Evolutionary conservation across 345 rosid genomes (phyloP).

Genomic region (Sisymbrium altissimum): DNA sequence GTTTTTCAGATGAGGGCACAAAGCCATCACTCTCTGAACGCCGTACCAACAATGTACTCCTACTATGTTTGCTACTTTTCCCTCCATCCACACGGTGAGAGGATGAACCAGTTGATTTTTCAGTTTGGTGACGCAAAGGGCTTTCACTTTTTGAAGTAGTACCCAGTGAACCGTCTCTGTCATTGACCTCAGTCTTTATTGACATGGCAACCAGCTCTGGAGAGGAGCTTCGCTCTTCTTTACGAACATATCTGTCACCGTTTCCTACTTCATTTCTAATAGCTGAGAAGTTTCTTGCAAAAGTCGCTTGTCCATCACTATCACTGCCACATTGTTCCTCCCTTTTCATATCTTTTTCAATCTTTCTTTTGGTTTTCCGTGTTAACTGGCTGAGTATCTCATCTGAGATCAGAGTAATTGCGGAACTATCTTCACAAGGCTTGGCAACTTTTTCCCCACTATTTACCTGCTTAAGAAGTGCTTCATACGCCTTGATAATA

Average conservation of each 20-base stretch:
- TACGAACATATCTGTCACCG: slow-evolving; percentile 52
- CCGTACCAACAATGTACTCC: slow-evolving; percentile 67
- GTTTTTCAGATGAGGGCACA: slow-evolving; percentile 58
- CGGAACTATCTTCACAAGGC: slow-evolving; percentile 40
- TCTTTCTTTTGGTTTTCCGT: slow-evolving; percentile 69
- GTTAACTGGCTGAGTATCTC: slow-evolving; percentile 65
- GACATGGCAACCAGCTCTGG: slow-evolving; percentile 48
- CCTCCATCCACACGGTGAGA: slow-evolving; percentile 52
- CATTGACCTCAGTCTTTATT: slow-evolving; percentile 42
- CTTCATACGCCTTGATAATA: slow-evolving; percentile 89
- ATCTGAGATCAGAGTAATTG: slow-evolving; percentile 60
- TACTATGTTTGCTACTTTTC: slow-evolving; percentile 60
- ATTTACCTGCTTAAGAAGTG: slow-evolving; percentile 62
- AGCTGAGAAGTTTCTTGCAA: slow-evolving; percentile 33
- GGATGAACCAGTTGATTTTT: slow-evolving; percentile 38
- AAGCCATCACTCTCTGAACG: slow-evolving; percentile 55
- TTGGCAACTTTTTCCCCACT: slow-evolving; percentile 46
- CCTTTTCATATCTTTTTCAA: slow-evolving; percentile 52
- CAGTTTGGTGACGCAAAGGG: slow-evolving; percentile 25
- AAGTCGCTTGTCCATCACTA: slow-evolving; percentile 37
- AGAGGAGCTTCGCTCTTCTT: slow-evolving; percentile 64
- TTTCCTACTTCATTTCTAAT: slow-evolving; percentile 40
- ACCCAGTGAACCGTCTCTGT: slow-evolving; percentile 33
- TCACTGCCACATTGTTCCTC: slow-evolving; percentile 43
- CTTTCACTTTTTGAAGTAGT: slow-evolving; percentile 38